Evolutionary conservation across 208 protist genomes (phyloP), one percentile per base, ranked within the genome.

Genomic region (Acanthamoeba castellanii): DNA sequence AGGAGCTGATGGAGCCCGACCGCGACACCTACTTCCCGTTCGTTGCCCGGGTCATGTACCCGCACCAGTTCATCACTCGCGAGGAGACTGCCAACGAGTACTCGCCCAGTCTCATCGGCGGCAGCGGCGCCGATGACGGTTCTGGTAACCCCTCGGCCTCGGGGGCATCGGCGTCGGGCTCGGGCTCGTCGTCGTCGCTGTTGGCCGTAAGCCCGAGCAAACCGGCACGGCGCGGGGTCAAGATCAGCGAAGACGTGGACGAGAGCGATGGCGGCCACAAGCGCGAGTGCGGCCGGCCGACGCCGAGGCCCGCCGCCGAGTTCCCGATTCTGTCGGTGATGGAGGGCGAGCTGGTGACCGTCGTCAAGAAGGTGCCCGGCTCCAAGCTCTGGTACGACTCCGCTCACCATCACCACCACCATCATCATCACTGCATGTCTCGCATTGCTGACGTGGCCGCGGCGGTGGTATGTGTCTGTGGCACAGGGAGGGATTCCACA

Each of bases 301-400:
- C 32, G 32, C n/a, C 70, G 14, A 8, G 32, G 32, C 70, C 70
- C 32, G 14, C 34, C 70, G 11, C 30, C n/a, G 81, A 55, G 7
- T 64, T 88, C 32, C 50, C 47, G 11, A 88, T 88, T 14, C 45
- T 88, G 47, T 55, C 81, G n/a, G 55, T 88, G 20, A 88, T 32
- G n/a, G 81, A 88, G 55, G 81, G 81, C 47, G 81, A 88, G 50
- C 47, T 88, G 25, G 81, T 88, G 8, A 88, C 81, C 55, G 25
- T 88, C 55, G 81, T 88, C 47, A 88, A 61, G 81, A 88, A 25
- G 81, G 32, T 64, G 30, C 4, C 34, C 47, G 37, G 87, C 34
- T 88, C 47, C 47, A 88, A 61, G 47, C 78, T 64, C 27, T 88
- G 78, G 47, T 88, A 37, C 78, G 1, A 27, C 78, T 1, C 7